These are phyloP conservation scores for Coffea eugenioides DNA, from an alignment of 257 asterid species.

Conservation along the genomic window DNA sequence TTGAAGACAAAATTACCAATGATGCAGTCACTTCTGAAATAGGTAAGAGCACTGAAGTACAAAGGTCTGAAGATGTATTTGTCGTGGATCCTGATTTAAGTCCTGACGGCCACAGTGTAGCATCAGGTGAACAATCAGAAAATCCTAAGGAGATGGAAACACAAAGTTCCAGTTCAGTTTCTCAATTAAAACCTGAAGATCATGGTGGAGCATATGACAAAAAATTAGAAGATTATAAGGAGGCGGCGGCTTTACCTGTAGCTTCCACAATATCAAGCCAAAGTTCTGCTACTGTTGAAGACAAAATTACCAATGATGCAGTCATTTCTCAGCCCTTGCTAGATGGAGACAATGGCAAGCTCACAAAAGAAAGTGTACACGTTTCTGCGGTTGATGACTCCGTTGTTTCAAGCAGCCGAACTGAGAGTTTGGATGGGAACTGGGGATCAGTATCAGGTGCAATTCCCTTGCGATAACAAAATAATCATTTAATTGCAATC, in stretches of 20 bases:
- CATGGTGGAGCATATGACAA: slow-evolving; percentile 20
- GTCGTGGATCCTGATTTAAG: too few relatives aligned
- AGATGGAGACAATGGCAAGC: slow-evolving; percentile 37
- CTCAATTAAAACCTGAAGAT: slow-evolving; percentile 21
- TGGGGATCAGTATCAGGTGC: slow-evolving; percentile 89
- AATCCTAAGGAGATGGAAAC: background rate
- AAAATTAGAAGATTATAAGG: slow-evolving; percentile 26
- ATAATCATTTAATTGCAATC: background rate
- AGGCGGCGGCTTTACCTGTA: slow-evolving; percentile 23
- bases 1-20: slow-evolving; percentile 16
- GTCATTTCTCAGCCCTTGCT: slow-evolving; percentile 26
- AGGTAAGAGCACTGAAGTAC: too few relatives aligned
- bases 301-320: slow-evolving; percentile 12
- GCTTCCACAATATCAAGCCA: slow-evolving; percentile 23
- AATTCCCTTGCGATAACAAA: background rate
- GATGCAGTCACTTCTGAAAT: background rate
- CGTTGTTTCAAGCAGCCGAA: slow-evolving; percentile 42
- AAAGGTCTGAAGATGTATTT: too few relatives aligned
- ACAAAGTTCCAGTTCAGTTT: slow-evolving; percentile 14
- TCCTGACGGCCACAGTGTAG: too few relatives aligned
- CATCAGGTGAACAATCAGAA: too few relatives aligned
- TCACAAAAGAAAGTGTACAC: slow-evolving; percentile 29
- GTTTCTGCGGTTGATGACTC: slow-evolving; percentile 37
- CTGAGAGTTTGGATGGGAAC: slow-evolving; percentile 74
- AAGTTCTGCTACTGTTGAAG: slow-evolving; percentile 28